Percentiles rank a stretch among this genome's conserved stretches.
Conservation (phyloP, 202 grass and related monocot genomes). For the Panicum virgatum region DNA sequence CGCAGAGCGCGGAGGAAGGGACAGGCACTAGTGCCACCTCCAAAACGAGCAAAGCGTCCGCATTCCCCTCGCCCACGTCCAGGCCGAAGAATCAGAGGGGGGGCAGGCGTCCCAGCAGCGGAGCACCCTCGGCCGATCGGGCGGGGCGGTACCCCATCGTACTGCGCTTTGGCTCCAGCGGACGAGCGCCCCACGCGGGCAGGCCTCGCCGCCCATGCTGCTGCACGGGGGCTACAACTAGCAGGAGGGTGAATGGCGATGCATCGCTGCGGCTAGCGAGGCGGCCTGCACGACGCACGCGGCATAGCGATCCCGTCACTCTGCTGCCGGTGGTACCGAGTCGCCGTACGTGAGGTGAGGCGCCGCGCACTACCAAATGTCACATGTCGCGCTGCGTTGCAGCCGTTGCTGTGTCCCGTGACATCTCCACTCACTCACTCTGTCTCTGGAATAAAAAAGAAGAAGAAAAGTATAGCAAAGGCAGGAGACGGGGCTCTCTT, state of each 20-base stretch:
- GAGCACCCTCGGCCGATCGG: neutral
- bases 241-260: neutral
- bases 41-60: constrained; percentile 12
- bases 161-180: neutral
- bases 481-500: too few species aligned
- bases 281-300: neutral
- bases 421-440: neutral
- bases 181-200: neutral
- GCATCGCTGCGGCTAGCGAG: too few species aligned
- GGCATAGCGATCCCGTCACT: neutral
- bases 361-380: constrained; percentile 4
- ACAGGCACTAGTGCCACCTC: neutral
- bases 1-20: neutral
- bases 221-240: neutral
- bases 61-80: neutral
- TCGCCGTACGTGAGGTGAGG: neutral
- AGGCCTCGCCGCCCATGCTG: neutral
- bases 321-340: neutral
- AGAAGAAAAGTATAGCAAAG: too few species aligned
- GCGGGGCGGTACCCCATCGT: neutral
- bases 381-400: neutral
- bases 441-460: too few species aligned
- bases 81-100: neutral
- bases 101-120: neutral
- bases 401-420: neutral